Base-by-base conservation (phyloP, 2,329 filamentous ascomycete species). In the Alternaria tenuissima region DNA sequence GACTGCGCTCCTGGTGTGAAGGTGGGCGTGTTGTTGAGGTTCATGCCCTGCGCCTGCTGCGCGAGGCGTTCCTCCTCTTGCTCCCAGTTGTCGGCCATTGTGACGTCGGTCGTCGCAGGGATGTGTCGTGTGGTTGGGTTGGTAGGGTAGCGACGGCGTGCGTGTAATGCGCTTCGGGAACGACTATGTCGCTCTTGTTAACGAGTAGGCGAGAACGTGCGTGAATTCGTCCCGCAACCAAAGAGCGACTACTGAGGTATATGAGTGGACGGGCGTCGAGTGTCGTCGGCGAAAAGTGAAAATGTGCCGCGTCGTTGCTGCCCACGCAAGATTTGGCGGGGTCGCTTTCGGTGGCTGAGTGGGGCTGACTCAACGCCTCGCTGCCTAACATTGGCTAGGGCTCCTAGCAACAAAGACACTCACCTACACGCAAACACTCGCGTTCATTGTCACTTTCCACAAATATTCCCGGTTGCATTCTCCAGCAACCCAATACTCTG, bases 61-160 rank as follows among this genome's bases (percentile, higher is more conserved):
- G 91, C 87, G 79, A 96, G 88, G 78, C 92, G 80, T 67, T 87
- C 90, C 73, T 94, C 90, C 84, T 96, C 93, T 82, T 98, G 94
- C 92, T 95, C 98, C 64, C 93, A 97, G 80, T 93, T 91, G 80
- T 94, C 89, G 72, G 94, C 91, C 93, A 97, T 97, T 55, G 59
- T 72, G 75, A 66, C 55, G 69, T 63, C 49, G 32, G 39, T 52
- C n/a, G 26, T 42, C 34, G 58, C 24, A 49, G 67, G 59, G 52
- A 20, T 49, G 11, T 5, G 20, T 49, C 46, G 42, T n/a, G 43
- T 42, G 55, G 46, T 53, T 54, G 58, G 54, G 52, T 55, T 42
- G 55, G 55, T 42, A 22, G 48, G 52, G 43, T 46, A 22, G 58
- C 26, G 32, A 47, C 16, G 38, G 30, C n/a, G 53, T 34, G 44